Percentiles rank a stretch among this genome's conserved stretches.
Evolutionary conservation across 345 rosid genomes (phyloP).

Genomic region (Iberis pinnata): DNA sequence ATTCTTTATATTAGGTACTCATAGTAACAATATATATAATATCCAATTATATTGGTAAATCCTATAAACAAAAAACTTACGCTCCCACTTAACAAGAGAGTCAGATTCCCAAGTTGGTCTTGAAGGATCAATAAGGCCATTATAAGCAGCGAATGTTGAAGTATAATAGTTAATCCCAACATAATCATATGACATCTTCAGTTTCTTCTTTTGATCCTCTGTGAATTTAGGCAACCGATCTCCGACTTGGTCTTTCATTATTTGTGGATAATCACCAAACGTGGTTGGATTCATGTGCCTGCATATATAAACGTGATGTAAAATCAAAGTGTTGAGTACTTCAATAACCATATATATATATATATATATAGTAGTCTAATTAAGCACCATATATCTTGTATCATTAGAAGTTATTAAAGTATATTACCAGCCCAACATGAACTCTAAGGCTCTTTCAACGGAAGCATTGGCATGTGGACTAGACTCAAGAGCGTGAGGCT

Average conservation of each 20-base stretch:
- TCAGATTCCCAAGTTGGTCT: conserved; percentile 17
- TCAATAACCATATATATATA: too few relatives aligned
- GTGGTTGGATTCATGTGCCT: conserved; percentile 24
- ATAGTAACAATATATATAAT: too few relatives aligned
- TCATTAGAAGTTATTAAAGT: too few relatives aligned
- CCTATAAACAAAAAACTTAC: background rate
- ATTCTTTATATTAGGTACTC: too few relatives aligned
- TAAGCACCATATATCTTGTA: too few relatives aligned
- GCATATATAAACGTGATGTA: background rate
- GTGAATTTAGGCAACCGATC: conserved; percentile 21
- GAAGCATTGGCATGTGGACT: conserved; percentile 13
- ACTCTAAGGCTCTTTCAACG: conserved; percentile 13
- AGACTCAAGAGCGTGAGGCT: conserved; percentile 15
- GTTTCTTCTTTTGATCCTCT: conserved; percentile 3
- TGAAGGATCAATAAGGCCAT: conserved; percentile 7
- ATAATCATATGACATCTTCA: conserved; percentile 20
- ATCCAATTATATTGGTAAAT: background rate
- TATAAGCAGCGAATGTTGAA: conserved; percentile 4
- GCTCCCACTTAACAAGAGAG: conserved; percentile 22
- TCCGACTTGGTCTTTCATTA: conserved; percentile 21
- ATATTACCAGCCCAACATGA: conserved; percentile 24
- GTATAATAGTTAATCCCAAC: conserved; percentile 23
- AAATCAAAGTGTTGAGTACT: background rate
- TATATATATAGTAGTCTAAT: too few relatives aligned
- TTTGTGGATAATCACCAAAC: conserved; percentile 24